Evolutionary conservation across 2,329 filamentous ascomycete genomes (phyloP).

Genomic region (Talaromyces marneffei): DNA sequence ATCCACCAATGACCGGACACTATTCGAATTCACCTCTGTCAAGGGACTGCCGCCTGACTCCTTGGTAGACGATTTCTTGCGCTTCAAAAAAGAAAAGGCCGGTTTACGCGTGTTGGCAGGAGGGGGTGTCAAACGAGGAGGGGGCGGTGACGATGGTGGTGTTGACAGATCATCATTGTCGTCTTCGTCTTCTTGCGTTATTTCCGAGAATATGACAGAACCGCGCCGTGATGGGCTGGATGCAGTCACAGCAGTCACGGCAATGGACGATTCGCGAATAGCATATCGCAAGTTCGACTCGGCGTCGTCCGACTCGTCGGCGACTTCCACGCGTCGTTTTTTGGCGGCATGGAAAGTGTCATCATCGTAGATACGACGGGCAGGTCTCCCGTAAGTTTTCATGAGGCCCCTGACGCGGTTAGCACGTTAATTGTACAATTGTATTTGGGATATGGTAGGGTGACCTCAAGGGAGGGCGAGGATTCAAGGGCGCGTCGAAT

Average conservation of each 20-base stretch:
- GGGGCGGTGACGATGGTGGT: conserved; percentile 50
- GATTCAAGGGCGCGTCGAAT: conserved; percentile 1
- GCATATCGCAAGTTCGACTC: conserved; percentile 44
- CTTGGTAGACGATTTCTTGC: conserved; percentile 35
- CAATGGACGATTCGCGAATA: conserved; percentile 44
- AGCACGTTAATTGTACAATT: background rate
- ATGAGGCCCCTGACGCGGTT: conserved; percentile 39
- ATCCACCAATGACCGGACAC: conserved; percentile 35
- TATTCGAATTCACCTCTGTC: conserved; percentile 44
- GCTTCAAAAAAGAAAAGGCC: conserved; percentile 47
- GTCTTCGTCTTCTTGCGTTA: conserved; percentile 28
- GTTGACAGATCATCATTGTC: conserved; percentile 42
- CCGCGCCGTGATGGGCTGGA: conserved; percentile 45
- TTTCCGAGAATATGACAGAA: conserved; percentile 40
- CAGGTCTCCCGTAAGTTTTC: conserved; percentile 45
- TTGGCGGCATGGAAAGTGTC: conserved; percentile 39
- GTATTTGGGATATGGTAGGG: background rate
- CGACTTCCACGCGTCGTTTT: conserved; percentile 39
- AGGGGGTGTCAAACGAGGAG: conserved; percentile 40
- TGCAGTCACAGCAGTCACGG: conserved; percentile 33
- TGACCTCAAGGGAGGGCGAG: background rate
- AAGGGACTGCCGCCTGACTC: conserved; percentile 31
- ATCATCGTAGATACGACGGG: conserved; percentile 45
- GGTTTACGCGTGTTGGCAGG: conserved; percentile 43
- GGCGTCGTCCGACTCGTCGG: conserved; percentile 36